phyloP scores from a whole-genome alignment of 23 red algal species.

The Pyropia yezoensis region DNA sequence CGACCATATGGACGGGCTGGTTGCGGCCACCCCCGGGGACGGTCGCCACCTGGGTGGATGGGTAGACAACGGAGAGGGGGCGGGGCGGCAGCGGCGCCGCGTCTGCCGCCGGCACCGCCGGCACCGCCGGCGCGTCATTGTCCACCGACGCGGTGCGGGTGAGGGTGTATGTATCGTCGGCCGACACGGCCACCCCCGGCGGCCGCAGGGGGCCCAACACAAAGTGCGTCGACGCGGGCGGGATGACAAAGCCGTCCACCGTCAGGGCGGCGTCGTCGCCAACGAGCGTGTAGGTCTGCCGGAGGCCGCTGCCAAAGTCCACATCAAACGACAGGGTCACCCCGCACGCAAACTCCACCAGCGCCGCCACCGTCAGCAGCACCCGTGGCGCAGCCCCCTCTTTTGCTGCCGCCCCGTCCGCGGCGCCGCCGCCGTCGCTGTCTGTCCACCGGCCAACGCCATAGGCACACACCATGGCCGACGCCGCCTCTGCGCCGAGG shows the following conservation, averaged over 20 bases:
- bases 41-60: not conserved
- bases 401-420: not conserved
- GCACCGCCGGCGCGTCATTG: conserved; percentile 1
- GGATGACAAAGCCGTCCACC: conserved; percentile 52
- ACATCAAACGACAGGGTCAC: conserved; percentile 25
- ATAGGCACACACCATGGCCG: conserved; percentile 4
- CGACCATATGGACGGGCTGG: conserved; percentile 34
- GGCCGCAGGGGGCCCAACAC: conserved; percentile 4
- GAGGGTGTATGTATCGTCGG: not conserved
- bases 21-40: conserved; percentile 11
- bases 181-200: not conserved
- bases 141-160: conserved; percentile 13
- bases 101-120: no score
- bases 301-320: conserved; percentile 19
- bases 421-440: not conserved
- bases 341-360: conserved; percentile 15
- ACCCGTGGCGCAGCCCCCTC: not conserved
- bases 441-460: conserved; percentile 1
- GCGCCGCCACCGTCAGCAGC: conserved; percentile 11
- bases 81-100: not conserved
- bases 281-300: conserved; percentile 12
- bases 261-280: conserved; percentile 26
- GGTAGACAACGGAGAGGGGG: not conserved
- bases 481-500: conserved; percentile 13
- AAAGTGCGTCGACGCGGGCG: conserved; percentile 5